phyloP scores from a whole-genome alignment of 257 asterid species.

The Forsythia suspensa region DNA sequence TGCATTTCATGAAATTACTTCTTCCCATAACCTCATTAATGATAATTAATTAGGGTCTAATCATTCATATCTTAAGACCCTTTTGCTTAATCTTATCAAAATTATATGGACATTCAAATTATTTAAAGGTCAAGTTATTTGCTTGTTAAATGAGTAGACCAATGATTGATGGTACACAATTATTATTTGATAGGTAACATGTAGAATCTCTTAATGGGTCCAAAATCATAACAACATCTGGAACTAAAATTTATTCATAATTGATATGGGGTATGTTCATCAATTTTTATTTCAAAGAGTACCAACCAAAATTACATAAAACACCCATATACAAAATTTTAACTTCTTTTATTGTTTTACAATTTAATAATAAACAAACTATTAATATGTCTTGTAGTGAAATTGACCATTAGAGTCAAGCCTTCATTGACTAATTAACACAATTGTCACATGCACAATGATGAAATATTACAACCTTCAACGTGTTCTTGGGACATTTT shows the following conservation, averaged over 20 bases:
- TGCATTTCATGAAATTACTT: not conserved
- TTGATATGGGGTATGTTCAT: too few relatives aligned
- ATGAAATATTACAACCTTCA: not conserved
- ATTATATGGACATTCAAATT: not conserved
- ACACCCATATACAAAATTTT: not conserved
- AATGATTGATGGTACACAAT: not conserved
- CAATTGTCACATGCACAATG: not conserved
- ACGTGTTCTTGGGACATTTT: not conserved
- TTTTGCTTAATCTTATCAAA: not conserved
- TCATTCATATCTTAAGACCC: not conserved
- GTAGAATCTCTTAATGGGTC: not conserved
- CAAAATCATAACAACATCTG: not conserved
- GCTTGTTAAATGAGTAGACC: not conserved
- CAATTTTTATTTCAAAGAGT: too few relatives aligned
- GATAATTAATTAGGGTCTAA: not conserved
- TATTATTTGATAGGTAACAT: not conserved
- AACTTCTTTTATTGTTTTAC: not conserved
- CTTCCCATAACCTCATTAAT: not conserved
- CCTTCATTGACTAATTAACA: not conserved
- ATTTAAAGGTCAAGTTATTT: not conserved
- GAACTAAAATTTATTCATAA: too few relatives aligned
- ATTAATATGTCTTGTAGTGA: not conserved
- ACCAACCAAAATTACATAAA: too few relatives aligned
- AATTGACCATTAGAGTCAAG: not conserved
- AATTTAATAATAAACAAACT: not conserved